phyloP scores from a whole-genome alignment of 106 monocot species.

The Cymbidium sinense region DNA sequence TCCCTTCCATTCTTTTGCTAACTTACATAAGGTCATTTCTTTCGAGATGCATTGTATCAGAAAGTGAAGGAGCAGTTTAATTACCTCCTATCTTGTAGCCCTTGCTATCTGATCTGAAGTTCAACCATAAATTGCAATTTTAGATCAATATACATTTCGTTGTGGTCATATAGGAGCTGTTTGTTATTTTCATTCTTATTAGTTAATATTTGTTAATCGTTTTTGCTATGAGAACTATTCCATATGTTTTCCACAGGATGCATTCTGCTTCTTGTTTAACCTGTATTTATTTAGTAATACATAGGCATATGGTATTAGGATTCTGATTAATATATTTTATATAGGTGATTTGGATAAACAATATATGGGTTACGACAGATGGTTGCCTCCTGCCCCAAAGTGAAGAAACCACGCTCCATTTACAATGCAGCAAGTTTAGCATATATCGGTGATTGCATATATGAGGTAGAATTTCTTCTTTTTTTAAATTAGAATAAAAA shows the following conservation, averaged over 20 bases:
- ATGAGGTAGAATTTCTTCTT: slow-evolving; percentile 54
- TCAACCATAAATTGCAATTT: neutral
- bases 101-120: neutral
- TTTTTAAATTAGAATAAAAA: neutral
- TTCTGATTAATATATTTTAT: slow-evolving; percentile 7
- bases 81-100: neutral
- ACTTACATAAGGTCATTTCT: neutral
- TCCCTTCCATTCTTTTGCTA: neutral
- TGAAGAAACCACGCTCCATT: slow-evolving; percentile 81
- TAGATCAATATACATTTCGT: neutral
- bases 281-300: neutral
- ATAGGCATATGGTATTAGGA: neutral
- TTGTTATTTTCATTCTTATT: neutral
- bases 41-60: neutral
- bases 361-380: slow-evolving; percentile 77
- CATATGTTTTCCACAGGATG: neutral
- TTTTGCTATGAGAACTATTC: neutral
- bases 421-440: slow-evolving; percentile 88
- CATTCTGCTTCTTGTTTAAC: neutral
- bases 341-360: slow-evolving; percentile 30
- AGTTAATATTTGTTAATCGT: neutral
- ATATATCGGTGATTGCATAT: slow-evolving; percentile 94
- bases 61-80: neutral
- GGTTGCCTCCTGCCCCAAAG: slow-evolving; percentile 77
- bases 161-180: neutral